Evolutionary conservation across 208 protist genomes (phyloP).

Genomic region (Wallacemonas rigidus): DNA sequence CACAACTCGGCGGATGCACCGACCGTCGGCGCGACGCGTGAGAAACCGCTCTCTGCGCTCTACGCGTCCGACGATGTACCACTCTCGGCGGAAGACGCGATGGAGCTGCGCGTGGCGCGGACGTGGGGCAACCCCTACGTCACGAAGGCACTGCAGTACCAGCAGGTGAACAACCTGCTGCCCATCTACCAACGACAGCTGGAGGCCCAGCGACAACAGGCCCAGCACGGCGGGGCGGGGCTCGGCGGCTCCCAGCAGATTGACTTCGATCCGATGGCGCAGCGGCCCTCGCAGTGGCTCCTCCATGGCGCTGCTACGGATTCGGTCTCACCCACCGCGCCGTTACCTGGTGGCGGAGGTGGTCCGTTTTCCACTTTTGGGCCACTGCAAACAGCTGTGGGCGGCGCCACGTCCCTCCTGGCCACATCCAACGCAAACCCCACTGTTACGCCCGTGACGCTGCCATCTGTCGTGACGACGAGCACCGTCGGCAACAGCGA

Average conservation of each 20-base stretch:
- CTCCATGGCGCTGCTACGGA: background rate
- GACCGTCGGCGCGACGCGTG: background rate
- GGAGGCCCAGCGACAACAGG: constrained; percentile 1
- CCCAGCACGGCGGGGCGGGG: background rate
- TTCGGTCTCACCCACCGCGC: background rate
- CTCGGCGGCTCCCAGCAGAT: background rate
- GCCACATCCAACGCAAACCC: too few relatives aligned
- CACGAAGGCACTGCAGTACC: constrained; percentile 42
- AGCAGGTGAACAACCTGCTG: constrained; percentile 18
- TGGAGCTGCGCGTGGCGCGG: constrained; percentile 60
- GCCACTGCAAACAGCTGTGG: too few relatives aligned
- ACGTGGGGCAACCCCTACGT: constrained; percentile 84
- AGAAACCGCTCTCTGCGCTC: constrained; percentile 2
- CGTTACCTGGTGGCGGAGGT: background rate
- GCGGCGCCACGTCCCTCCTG: too few relatives aligned
- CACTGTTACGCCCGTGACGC: too few relatives aligned
- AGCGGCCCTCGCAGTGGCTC: background rate
- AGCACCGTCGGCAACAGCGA: background rate
- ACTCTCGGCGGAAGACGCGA: constrained; percentile 30
- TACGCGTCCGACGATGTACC: constrained; percentile 2
- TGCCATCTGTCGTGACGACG: background rate
- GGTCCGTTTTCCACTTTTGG: background rate
- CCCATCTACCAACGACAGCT: constrained; percentile 16
- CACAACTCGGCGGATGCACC: background rate
- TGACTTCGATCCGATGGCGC: background rate